Percentiles rank a stretch among this genome's conserved stretches.
phyloP scores from a whole-genome alignment of 2,329 filamentous ascomycete genomes.

The Kalaharituber pfeilii region DNA sequence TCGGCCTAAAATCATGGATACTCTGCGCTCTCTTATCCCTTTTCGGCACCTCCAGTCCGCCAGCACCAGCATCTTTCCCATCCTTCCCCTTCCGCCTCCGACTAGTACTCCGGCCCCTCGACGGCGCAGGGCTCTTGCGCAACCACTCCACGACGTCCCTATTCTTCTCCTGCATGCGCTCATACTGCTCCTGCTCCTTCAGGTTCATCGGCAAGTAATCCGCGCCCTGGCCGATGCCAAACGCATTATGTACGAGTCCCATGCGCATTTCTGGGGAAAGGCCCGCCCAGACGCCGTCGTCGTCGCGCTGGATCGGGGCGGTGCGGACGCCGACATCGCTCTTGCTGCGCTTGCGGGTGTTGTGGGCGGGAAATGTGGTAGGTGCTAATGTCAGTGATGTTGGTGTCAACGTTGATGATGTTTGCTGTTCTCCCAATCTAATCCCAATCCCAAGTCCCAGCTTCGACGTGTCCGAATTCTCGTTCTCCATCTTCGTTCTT shows the following conservation, averaged over 20 bases:
- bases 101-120: conserved; percentile 8
- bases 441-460: neutral
- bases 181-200: conserved; percentile 24
- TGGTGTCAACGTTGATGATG: too few relatives aligned
- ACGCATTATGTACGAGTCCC: conserved; percentile 1
- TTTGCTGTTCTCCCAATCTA: too few relatives aligned
- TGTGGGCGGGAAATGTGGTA: too few relatives aligned
- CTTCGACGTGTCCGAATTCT: conserved; percentile 6
- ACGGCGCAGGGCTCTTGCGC: conserved; percentile 3
- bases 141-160: conserved; percentile 26
- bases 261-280: conserved; percentile 1
- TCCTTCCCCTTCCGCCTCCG: conserved; percentile 14
- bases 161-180: conserved; percentile 23
- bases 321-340: neutral
- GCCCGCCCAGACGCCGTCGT: conserved; percentile 15
- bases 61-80: conserved; percentile 18
- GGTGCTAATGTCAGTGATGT: too few relatives aligned
- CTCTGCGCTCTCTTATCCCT: conserved; percentile 28
- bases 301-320: conserved; percentile 12
- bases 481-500: neutral
- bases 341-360: too few relatives aligned
- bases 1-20: conserved; percentile 24
- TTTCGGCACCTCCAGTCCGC: conserved; percentile 6
- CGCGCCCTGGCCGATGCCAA: neutral
- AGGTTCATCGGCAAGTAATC: conserved; percentile 16